Evolutionary conservation across 495 filamentous ascomycete species (phyloP).

Genomic region (Rhypophila decipiens): DNA sequence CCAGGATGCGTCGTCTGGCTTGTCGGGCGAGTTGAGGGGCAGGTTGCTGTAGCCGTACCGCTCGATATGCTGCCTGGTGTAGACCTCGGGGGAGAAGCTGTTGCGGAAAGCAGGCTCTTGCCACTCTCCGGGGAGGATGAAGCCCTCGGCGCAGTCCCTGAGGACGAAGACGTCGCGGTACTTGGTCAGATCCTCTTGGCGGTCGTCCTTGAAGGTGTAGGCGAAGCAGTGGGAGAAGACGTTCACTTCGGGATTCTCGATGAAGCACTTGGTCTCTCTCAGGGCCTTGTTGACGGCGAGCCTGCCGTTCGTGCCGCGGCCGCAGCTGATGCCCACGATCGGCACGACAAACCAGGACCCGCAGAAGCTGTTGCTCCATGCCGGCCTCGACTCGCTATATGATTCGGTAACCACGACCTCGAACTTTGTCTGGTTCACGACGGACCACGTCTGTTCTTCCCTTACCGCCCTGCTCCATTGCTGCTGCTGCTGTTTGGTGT

Average conservation of each 20-base stretch:
- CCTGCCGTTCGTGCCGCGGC: not conserved
- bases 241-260: not conserved
- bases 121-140: conserved; percentile 12
- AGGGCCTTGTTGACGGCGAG: not conserved
- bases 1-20: conserved; percentile 1
- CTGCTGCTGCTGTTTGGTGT: not conserved
- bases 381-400: not conserved
- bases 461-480: not conserved
- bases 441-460: not conserved
- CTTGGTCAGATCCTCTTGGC: not conserved
- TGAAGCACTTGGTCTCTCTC: not conserved
- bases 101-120: conserved; percentile 6
- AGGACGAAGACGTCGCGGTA: conserved; percentile 6
- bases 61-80: conserved; percentile 2
- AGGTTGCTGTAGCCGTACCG: not conserved
- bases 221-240: conserved; percentile 9
- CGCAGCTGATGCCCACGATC: conserved; percentile 7
- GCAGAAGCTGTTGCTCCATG: conserved; percentile 4
- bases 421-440: not conserved
- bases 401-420: not conserved
- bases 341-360: conserved; percentile 11
- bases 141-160: conserved; percentile 9
- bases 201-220: conserved; percentile 5
- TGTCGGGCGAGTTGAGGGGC: not conserved
- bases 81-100: conserved; percentile 2